Evolutionary conservation across 2,329 filamentous ascomycete species (phyloP), one percentile per base, ranked within the genome.

Genomic region (Apiospora phragmitis): DNA sequence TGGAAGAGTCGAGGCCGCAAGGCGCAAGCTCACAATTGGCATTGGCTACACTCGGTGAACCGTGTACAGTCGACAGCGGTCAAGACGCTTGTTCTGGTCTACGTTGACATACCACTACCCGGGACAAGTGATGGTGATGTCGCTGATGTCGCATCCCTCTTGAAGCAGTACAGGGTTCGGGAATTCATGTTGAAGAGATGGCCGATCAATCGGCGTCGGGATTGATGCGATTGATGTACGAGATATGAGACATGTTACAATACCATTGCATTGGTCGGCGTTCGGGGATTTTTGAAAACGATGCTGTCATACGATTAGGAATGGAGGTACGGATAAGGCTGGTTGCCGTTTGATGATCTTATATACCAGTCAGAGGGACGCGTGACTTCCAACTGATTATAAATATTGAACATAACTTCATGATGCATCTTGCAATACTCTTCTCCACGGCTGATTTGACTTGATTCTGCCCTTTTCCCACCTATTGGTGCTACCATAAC

Each of bases 21-120:
- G 67, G 76, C 84, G 67, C 83, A 85, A 49, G 79, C 79, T 62
- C 86, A 84, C 76, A 86, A 88, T 18, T 97, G 94, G 94, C 89
- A 91, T 77, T 95, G 93, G 93, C 84, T 98, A 68, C 95, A 98
- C 82, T 92, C 93, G 65, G 88, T 97, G 62, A 97, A 97, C 74
- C 90, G 96, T 11, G 95, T 98, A 21, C 90, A 98, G 76, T 91
- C 92, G 1, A 94, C 97, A 76, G 96, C 97, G 6, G 90, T 92
- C 79, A 99, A 99, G 86, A 97, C 91, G 67, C 81, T 99, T 74
- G 91, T 98, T 47, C 80, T 99, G 42, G 92, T 93, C 51, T 99
- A 98, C 78, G 95, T 99, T 16, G 95, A 98, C 74, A 87, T 99
- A 6, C 55, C 55, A n/a, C 87, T 92, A 4, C 92, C 93, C 1